A percentile compares a stretch with the other conserved stretches of the same genome.
These are phyloP conservation scores for Colletotrichum incanum DNA, from an alignment of 2,329 filamentous ascomycete species.

Conservation along the genomic window DNA sequence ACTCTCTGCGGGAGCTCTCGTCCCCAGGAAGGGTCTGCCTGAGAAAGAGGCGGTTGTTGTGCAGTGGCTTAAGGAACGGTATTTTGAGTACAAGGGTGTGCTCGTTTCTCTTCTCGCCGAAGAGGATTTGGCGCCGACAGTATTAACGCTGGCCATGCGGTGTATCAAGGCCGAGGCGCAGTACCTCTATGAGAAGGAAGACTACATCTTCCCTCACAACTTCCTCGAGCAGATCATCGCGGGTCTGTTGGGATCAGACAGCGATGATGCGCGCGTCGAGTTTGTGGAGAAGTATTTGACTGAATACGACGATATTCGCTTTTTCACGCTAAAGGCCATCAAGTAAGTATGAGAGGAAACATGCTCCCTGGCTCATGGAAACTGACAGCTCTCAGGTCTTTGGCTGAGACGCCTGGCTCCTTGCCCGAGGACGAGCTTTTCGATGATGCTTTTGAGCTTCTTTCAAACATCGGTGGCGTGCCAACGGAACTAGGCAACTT, in stretches of 20 bases:
- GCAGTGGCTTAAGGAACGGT: slow-evolving; percentile 83
- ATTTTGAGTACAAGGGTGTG: slow-evolving; percentile 78
- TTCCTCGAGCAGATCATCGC: slow-evolving; percentile 78
- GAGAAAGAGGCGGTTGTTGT: slow-evolving; percentile 83
- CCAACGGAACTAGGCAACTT: slow-evolving; percentile 80
- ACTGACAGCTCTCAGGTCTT: slow-evolving; percentile 49
- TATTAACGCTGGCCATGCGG: slow-evolving; percentile 86
- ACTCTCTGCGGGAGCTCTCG: slow-evolving; percentile 80
- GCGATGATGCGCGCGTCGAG: slow-evolving; percentile 75
- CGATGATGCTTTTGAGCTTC: slow-evolving; percentile 72
- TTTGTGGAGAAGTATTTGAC: slow-evolving; percentile 86
- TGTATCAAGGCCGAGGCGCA: slow-evolving; percentile 85
- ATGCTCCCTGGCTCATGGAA: slow-evolving; percentile 5
- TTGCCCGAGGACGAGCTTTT: slow-evolving; percentile 59
- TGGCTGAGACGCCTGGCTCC: slow-evolving; percentile 48
- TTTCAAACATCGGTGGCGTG: slow-evolving; percentile 79
- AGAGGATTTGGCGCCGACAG: slow-evolving; percentile 77
- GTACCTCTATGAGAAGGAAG: slow-evolving; percentile 71
- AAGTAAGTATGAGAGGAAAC: slow-evolving; percentile 67
- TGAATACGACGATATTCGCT: slow-evolving; percentile 87
- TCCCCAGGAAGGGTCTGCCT: slow-evolving; percentile 74
- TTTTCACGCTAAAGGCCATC: slow-evolving; percentile 83
- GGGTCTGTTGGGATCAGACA: slow-evolving; percentile 71
- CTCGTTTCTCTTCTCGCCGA: slow-evolving; percentile 75
- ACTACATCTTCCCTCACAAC: slow-evolving; percentile 78